phyloP scores from a whole-genome alignment of 495 filamentous ascomycete genomes.

The Massariosphaeria phaeospora region DNA sequence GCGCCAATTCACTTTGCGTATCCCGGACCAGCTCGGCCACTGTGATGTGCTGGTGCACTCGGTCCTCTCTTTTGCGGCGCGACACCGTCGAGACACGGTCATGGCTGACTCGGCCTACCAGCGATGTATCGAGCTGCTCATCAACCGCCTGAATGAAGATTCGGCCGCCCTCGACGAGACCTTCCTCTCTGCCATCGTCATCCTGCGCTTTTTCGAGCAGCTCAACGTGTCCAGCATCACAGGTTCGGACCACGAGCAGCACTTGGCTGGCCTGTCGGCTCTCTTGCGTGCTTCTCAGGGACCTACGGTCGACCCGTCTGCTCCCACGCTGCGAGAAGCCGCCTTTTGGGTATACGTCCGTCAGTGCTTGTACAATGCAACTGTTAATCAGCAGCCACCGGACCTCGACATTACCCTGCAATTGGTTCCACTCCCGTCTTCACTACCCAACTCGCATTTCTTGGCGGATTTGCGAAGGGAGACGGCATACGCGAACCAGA shows the following conservation, averaged over 20 bases:
- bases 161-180: slow-evolving; percentile 6
- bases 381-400: slow-evolving; percentile 25
- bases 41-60: slow-evolving; percentile 11
- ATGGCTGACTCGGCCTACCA: slow-evolving; percentile 11
- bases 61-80: slow-evolving; percentile 4
- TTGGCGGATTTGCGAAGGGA: background rate
- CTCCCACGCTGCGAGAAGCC: slow-evolving; percentile 14
- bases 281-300: slow-evolving; percentile 14
- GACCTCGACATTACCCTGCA: slow-evolving; percentile 5
- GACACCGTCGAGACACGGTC: slow-evolving; percentile 1
- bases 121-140: slow-evolving; percentile 16
- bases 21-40: slow-evolving; percentile 6
- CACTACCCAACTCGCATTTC: background rate
- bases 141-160: slow-evolving; percentile 7
- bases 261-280: slow-evolving; percentile 13
- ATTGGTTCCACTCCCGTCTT: background rate
- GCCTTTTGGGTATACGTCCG: slow-evolving; percentile 26
- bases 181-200: slow-evolving; percentile 24
- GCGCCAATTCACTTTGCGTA: slow-evolving; percentile 20
- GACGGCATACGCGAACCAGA: slow-evolving; percentile 7
- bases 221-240: slow-evolving; percentile 1
- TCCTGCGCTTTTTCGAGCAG: slow-evolving; percentile 24
- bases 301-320: slow-evolving; percentile 5
- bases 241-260: slow-evolving; percentile 8
- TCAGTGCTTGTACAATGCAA: slow-evolving; percentile 22